These are phyloP conservation scores for Sodiomyces alkalinus DNA, from an alignment of 2,329 filamentous ascomycete species.

Conservation along the genomic window DNA sequence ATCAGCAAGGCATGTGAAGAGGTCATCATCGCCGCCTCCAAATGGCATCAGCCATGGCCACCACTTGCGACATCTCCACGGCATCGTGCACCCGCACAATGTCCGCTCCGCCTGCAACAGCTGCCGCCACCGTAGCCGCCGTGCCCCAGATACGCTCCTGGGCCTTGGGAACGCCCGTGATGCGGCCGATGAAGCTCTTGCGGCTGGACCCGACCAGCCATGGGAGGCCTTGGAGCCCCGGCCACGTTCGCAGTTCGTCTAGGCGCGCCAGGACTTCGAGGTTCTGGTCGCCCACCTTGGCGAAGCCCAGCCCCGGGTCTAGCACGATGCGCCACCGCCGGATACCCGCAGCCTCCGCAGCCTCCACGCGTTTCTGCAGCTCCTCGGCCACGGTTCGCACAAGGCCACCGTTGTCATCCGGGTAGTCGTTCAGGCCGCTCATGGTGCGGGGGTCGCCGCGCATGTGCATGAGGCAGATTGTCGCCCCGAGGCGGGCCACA, in stretches of 20 bases:
- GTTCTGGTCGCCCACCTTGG: conserved; percentile 72
- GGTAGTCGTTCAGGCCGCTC: conserved; percentile 54
- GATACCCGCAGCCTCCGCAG: conserved; percentile 67
- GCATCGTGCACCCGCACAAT: conserved; percentile 89
- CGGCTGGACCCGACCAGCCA: conserved; percentile 85
- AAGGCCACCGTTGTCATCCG: conserved; percentile 36
- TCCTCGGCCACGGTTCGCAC: conserved; percentile 51
- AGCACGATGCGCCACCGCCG: conserved; percentile 88
- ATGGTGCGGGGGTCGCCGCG: conserved; percentile 76
- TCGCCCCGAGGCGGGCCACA: conserved; percentile 61
- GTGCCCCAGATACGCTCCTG: conserved; percentile 69
- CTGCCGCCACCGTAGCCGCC: conserved; percentile 72
- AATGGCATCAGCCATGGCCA: conserved; percentile 84
- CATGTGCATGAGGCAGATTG: conserved; percentile 85
- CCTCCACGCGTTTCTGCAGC: conserved; percentile 52
- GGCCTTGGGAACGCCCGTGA: conserved; percentile 62
- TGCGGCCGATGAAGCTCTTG: conserved; percentile 73
- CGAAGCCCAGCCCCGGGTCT: conserved; percentile 88
- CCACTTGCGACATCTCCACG: conserved; percentile 69
- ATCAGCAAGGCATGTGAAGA: too few species aligned
- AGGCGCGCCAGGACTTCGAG: conserved; percentile 60
- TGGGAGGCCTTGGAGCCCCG: conserved; percentile 53
- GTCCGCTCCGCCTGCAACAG: conserved; percentile 76
- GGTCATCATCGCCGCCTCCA: conserved; percentile 36
- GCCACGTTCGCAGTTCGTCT: conserved; percentile 46